Base-by-base conservation (phyloP, 306 rosid genomes). In the Castanospermum australe region DNA sequence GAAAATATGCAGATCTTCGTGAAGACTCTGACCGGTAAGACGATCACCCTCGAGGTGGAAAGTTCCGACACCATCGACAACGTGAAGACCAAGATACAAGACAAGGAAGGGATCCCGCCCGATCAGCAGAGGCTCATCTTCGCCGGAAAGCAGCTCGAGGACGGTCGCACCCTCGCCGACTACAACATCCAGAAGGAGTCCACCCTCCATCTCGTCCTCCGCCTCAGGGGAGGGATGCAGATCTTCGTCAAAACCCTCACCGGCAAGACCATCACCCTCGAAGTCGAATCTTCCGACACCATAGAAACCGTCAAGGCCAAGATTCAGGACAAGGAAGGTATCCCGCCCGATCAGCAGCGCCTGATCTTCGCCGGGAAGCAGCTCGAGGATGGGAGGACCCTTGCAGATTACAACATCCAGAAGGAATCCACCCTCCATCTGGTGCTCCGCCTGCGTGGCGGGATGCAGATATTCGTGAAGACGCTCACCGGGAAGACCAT, bases 1-100 rank as follows among this genome's bases (percentile, higher is more conserved):
- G 32, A 28, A 0, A 55, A 6, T 14, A 83, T 79, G 87, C 87
- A 83, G 81, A 73, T 83, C 33, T 56, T 22, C 2, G 62, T 22
- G 6, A 56, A 10, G 8, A 56, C 62, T n/a, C 15, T 56, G 4
- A 22, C 62, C 33, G 62, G 62, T 1, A 56, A 56, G 6, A 60
- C 67, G 11, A 32, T 60, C n/a, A 60, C 67, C 20, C 42, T 60
- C 1, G 67, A 60, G 21, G 66, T 59, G 2, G 66, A 61, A n/a
- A n/a, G n/a, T n/a, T n/a, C n/a, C n/a, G n/a, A n/a, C n/a, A n/a
- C n/a, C n/a, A n/a, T n/a, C n/a, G n/a, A n/a, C n/a, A n/a, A n/a
- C n/a, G n/a, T n/a, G n/a, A n/a, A n/a, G n/a, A n/a, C n/a, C n/a
- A n/a, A 17, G 56, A 50, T 50, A 8, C 56, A 52, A 4, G 13